Evolutionary conservation across 352 stramenopile genomes (phyloP), one percentile per base, ranked within the genome.

Genomic region (Peronospora destructor): DNA sequence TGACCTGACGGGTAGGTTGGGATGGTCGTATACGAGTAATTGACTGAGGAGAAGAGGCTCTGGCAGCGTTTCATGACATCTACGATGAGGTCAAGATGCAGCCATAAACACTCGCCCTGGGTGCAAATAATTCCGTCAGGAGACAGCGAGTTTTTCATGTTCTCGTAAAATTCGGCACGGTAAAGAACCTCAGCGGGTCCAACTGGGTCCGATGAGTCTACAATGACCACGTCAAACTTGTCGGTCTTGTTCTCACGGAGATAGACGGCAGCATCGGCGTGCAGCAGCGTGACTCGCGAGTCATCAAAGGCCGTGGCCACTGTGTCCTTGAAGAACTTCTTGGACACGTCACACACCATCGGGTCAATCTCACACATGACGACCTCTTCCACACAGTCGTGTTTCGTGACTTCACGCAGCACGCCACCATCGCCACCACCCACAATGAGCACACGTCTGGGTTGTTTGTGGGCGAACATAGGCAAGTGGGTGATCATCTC

Each of bases 401-500:
- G 96, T 46, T 92, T 92, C 59, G 70, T 77, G 14, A 99, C 90
- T 66, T 99, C 95, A 32, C 97, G 87, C 16, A 99, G 61, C 19
- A 99, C 95, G 61, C 97, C 97, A 37, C 96, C 96, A 71, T 99
- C 96, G 17, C 96, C 97, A 23, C 97, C 97, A 46, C 97, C 97
- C 47, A 99, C 96, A 36, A 99, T 97, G 16, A 99, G 76, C 42
- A 97, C 91, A 53, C 79, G 89, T 68, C 98, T 97, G 21, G 97
- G 97, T 68, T 95, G 76, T 17, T 80, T 80, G 68, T 99, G 95
- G 23, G 94, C 79, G 68, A 97, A 98, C 50, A 99, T 79, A 8
- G 96, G 96, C 45, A 99, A 77, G 72, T 99, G 96, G 13, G 95
- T 87, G 73, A 99, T 98, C 96, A 99, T 99, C 79, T 99, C 97